phyloP scores from a whole-genome alignment of 2,329 filamentous ascomycete genomes.

The Epichloe coenophiala region DNA sequence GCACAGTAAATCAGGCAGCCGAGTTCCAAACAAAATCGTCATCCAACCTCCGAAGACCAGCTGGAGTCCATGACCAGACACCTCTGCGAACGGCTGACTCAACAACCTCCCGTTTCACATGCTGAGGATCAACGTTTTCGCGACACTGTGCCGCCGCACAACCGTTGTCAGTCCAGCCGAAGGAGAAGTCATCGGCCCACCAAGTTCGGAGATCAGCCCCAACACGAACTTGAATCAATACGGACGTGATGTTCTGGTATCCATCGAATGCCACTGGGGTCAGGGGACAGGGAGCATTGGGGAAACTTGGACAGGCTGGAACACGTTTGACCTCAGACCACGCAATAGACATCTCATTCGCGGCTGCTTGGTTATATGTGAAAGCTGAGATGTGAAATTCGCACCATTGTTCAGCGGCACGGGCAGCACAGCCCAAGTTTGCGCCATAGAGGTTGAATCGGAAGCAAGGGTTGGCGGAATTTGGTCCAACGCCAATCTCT shows the following conservation, averaged over 20 bases:
- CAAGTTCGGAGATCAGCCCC: conserved; percentile 24
- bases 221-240: conserved; percentile 24
- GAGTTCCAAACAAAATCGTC: conserved; percentile 19
- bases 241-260: conserved; percentile 25
- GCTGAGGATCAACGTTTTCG: conserved; percentile 11
- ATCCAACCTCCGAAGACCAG: conserved; percentile 19
- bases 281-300: conserved; percentile 20
- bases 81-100: conserved; percentile 18
- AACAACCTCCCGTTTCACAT: conserved; percentile 20
- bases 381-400: conserved; percentile 29
- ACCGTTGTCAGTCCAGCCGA: conserved; percentile 28
- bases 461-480: conserved; percentile 23
- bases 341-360: conserved; percentile 22
- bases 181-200: conserved; percentile 28
- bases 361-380: conserved; percentile 19
- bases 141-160: conserved; percentile 26
- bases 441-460: conserved; percentile 26
- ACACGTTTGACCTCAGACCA: conserved; percentile 27
- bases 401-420: conserved; percentile 22
- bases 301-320: conserved; percentile 23
- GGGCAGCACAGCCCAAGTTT: conserved; percentile 25
- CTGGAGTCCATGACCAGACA: conserved; percentile 21
- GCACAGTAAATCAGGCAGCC: conserved; percentile 13
- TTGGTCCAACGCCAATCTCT: conserved; percentile 26
- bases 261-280: conserved; percentile 23